A percentile compares a stretch with the other conserved stretches of the same genome.
phyloP scores from a whole-genome alignment of 352 stramenopile species.

The Phytophthora cactorum region DNA sequence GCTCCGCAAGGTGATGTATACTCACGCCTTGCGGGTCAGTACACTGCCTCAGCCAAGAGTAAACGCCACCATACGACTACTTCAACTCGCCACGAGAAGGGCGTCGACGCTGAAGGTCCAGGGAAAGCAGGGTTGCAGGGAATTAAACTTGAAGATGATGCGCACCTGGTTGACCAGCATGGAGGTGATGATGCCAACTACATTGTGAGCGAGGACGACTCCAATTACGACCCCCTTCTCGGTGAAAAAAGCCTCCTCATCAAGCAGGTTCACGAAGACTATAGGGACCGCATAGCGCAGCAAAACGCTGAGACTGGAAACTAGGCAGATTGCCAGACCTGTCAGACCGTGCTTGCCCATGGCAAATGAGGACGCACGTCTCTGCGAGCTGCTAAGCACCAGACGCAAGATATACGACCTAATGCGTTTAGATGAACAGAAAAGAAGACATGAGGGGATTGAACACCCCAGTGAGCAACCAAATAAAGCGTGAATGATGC shows the following conservation, averaged over 20 bases:
- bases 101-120: slow-evolving; percentile 41
- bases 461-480: slow-evolving; percentile 17
- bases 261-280: slow-evolving; percentile 78
- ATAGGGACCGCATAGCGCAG: slow-evolving; percentile 72
- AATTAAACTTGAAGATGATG: slow-evolving; percentile 35
- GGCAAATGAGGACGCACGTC: slow-evolving; percentile 7
- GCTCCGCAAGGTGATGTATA: slow-evolving; percentile 77
- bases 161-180: slow-evolving; percentile 31
- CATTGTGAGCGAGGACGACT: slow-evolving; percentile 59
- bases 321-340: background rate
- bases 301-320: slow-evolving; percentile 32
- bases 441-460: slow-evolving; percentile 10
- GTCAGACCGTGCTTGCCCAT: background rate
- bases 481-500: slow-evolving; percentile 37
- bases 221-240: slow-evolving; percentile 70
- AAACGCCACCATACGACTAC: slow-evolving; percentile 65
- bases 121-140: slow-evolving; percentile 25
- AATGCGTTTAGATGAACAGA: slow-evolving; percentile 30
- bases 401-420: background rate
- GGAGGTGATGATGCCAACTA: slow-evolving; percentile 35
- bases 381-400: slow-evolving; percentile 1
- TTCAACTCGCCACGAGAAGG: slow-evolving; percentile 37
- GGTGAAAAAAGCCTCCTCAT: slow-evolving; percentile 70
- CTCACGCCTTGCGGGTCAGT: slow-evolving; percentile 79
- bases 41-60: slow-evolving; percentile 83